Evolutionary conservation across 2,329 filamentous ascomycete genomes (phyloP), one percentile per base, ranked within the genome.

Genomic region (Fusarium verticillioides): DNA sequence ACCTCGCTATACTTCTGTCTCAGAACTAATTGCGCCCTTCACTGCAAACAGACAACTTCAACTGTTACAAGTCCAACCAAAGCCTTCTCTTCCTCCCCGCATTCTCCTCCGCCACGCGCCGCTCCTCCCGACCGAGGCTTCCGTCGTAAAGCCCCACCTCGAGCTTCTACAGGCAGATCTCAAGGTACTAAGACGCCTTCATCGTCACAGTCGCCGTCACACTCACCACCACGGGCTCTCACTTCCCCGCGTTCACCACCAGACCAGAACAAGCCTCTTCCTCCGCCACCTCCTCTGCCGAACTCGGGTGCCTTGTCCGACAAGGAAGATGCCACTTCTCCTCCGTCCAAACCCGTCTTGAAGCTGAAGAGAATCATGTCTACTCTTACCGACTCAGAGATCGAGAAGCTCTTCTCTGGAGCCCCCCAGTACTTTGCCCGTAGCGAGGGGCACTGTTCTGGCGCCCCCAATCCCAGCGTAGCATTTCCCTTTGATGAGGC

Each of bases 401-500:
- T 94, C 58, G 89, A 91, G 82, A 89, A 90, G 80, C 87, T 94
- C 77, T 94, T 94, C 84, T 92, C 91, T 32, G 92, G 92, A n/a
- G 92, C 92, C 47, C 92, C 92, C 71, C 91, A 93, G 79, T 94
- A 92, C 83, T 91, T 90, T 79, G 87, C 89, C 73, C 86, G 88
- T 59, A 87, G 86, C 65, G 87, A 90, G 75, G 87, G 88, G 43
- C 88, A 90, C 79, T 88, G 85, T 78, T 87, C 86, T 66, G 89
- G 86, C 57, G 88, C 89, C 42, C 88, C 88, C 28, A 87, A 90
- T 75, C 91, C 91, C 28, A 89, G 85, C 54, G 90, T 91, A 34
- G 88, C 89, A 42, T 93, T 91, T 78, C 91, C 91, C 3, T 93
- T 91, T 87, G 89, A 93, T 79, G 86, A 89, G 70, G 84, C 87